A percentile compares a stretch with the other conserved stretches of the same genome.
phyloP scores from a whole-genome alignment of 345 rosid species.

The Aurinia saxatilis region DNA sequence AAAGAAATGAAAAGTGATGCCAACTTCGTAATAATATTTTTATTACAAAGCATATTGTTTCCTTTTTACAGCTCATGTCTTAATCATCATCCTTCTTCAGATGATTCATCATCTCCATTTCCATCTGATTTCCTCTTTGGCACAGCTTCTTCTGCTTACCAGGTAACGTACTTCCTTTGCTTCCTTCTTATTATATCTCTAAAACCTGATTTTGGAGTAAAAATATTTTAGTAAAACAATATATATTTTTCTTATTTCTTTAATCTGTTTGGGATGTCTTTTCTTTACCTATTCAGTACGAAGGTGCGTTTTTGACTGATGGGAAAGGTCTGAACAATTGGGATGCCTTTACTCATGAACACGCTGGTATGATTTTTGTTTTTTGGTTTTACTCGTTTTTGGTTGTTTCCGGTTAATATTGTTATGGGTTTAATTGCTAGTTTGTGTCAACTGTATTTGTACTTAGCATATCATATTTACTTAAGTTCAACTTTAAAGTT shows the following conservation, averaged over 20 bases:
- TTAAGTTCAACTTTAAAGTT: neutral
- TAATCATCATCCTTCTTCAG: slow-evolving; percentile 3
- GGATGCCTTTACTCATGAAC: slow-evolving; percentile 42
- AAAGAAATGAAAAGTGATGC: slow-evolving; percentile 12
- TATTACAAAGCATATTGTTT: slow-evolving; percentile 13
- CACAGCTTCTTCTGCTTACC: slow-evolving; percentile 74
- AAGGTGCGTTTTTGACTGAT: slow-evolving; percentile 46
- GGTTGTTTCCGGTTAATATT: too few relatives aligned
- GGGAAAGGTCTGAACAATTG: slow-evolving; percentile 51
- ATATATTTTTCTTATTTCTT: too few relatives aligned
- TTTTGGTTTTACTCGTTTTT: too few relatives aligned
- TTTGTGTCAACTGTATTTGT: too few relatives aligned
- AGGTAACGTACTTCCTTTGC: slow-evolving; percentile 34
- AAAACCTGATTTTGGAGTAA: neutral
- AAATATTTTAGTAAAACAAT: too few relatives aligned
- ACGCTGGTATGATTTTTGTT: slow-evolving; percentile 26
- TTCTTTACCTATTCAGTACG: slow-evolving; percentile 31
- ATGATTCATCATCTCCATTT: slow-evolving; percentile 4
- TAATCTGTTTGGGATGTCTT: too few relatives aligned
- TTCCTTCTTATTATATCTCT: neutral
- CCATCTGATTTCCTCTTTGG: slow-evolving; percentile 77
- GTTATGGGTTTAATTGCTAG: too few relatives aligned
- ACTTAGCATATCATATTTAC: too few relatives aligned
- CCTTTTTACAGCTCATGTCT: neutral
- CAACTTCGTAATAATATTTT: neutral